Base-by-base conservation (phyloP, 768 basidiomycete species). In the Dentipellis fragilis region DNA sequence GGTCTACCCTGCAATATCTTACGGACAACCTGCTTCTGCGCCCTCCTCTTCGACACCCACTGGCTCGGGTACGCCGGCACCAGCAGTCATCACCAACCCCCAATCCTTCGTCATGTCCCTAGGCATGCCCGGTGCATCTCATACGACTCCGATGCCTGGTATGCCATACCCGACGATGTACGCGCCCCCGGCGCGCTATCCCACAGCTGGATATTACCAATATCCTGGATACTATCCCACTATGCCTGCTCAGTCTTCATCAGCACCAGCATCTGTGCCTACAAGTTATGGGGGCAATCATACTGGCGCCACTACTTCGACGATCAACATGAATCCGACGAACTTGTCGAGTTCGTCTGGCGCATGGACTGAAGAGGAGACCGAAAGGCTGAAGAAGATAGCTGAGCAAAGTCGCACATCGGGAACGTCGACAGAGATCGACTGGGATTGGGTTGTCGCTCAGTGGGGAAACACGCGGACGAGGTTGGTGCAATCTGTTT, bases 291-390 rank as follows among this genome's bases (percentile, higher is more conserved):
- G 63, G 36, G 10, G 48, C 52, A 21, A 60, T 37, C 12, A 42
- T 42, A 16, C 55, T 57, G 23, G 45, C 51, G 17, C 57, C 10
- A 21, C 47, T 34, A 54, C 61, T 17, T 48, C 64, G 42, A 57
- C 63, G 10, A 40, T 57, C 38, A 55, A 49, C 46, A 54, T 60
- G 56, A 42, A 58, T 34, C 22, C 63, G 16, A 60, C 57, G n/a
- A 58, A 57, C 23, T 62, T 67, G 1, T 66, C 64, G 3, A 77
- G 79, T 57, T 82, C 81, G 54, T 83, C 85, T 51, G 88, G 87
- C 0, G 75, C 85, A 7, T 91, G 89, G 89, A 79, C 85, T 2
- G 84, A 88, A 7, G 86, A 85, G 57, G 89, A 92, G 65, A 80
- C 78, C 0, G 85, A 87, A 58, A 75, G 80, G 40, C 65, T 92